Conservation (phyloP, 305 asterid species). For the Fraxinus paxiana region DNA sequence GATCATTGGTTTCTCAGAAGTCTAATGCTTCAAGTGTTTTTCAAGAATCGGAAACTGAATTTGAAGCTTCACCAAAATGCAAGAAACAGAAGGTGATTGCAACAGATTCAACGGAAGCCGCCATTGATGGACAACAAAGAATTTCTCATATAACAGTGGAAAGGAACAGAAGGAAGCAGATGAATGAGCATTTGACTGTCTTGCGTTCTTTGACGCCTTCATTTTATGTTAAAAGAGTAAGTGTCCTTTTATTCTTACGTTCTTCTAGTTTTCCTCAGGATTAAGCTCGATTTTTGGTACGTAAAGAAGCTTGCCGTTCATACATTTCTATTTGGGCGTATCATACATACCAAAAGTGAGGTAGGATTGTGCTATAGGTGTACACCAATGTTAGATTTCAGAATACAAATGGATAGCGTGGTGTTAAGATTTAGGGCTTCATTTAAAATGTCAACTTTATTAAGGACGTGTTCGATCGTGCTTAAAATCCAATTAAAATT, state of each 20-base stretch:
- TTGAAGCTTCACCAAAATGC: conserved; percentile 30
- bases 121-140: conserved; percentile 37
- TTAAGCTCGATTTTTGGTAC: neutral
- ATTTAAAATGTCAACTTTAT: no score
- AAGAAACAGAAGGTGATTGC: conserved; percentile 48
- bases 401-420: neutral
- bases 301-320: neutral
- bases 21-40: conserved; percentile 32
- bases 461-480: no score
- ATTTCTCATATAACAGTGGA: conserved; percentile 73
- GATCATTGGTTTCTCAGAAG: conserved; percentile 20
- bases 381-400: neutral
- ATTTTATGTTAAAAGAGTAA: conserved; percentile 76
- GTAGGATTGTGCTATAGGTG: neutral
- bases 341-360: neutral
- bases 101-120: neutral
- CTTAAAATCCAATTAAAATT: no score
- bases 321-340: neutral
- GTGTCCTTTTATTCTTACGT: neutral
- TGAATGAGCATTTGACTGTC: conserved; percentile 73
- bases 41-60: conserved; percentile 43
- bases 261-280: neutral
- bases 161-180: conserved; percentile 77
- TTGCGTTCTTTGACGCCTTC: conserved; percentile 84
- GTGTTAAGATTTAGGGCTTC: no score